A percentile compares a stretch with the other conserved stretches of the same genome.
phyloP scores from a whole-genome alignment of 2,329 filamentous ascomycete genomes.

The Remersonia thermophila region DNA sequence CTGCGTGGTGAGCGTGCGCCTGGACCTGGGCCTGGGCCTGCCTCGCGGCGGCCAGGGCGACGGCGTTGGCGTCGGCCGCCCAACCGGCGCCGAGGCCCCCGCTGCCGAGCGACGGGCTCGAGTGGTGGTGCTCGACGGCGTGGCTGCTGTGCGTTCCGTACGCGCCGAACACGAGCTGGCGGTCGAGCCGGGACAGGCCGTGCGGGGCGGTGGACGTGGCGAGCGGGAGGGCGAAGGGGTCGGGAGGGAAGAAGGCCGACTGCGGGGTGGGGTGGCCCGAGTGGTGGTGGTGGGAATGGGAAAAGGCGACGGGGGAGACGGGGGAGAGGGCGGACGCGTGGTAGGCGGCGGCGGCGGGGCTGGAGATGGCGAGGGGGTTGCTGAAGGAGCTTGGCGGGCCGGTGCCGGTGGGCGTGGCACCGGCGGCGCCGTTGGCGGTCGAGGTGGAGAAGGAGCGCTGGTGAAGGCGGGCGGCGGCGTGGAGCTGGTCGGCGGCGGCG shows the following conservation, averaged over 20 bases:
- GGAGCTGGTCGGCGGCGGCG: conserved; percentile 24
- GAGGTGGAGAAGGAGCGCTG: conserved; percentile 30
- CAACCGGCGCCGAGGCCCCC: conserved; percentile 29
- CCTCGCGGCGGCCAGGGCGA: conserved; percentile 10
- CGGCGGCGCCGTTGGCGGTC: conserved; percentile 26
- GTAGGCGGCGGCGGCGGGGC: conserved; percentile 30
- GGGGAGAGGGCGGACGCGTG: conserved; percentile 31
- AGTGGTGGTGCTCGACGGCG: conserved; percentile 31
- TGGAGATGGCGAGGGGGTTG: conserved; percentile 29
- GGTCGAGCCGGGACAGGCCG: conserved; percentile 57
- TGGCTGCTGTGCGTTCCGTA: conserved; percentile 36
- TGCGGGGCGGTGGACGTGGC: conserved; percentile 25
- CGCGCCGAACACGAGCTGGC: conserved; percentile 63
- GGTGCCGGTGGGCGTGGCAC: conserved; percentile 27
- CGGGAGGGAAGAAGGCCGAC: conserved; percentile 32
- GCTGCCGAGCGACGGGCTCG: too few relatives aligned
- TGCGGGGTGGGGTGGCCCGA: conserved; percentile 21
- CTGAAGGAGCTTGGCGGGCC: conserved; percentile 25
- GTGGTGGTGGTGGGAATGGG: conserved; percentile 23
- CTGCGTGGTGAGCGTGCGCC: too few relatives aligned
- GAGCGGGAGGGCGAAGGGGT: conserved; percentile 42
- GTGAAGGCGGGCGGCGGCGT: conserved; percentile 27
- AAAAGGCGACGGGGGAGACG: conserved; percentile 37
- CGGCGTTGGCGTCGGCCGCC: conserved; percentile 17
- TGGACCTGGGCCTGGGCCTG: conserved; percentile 20